These are phyloP conservation scores for Gorgonomyces haynaldii DNA, from an alignment of 192 early-diverging fungal genomes.

Conservation along the genomic window DNA sequence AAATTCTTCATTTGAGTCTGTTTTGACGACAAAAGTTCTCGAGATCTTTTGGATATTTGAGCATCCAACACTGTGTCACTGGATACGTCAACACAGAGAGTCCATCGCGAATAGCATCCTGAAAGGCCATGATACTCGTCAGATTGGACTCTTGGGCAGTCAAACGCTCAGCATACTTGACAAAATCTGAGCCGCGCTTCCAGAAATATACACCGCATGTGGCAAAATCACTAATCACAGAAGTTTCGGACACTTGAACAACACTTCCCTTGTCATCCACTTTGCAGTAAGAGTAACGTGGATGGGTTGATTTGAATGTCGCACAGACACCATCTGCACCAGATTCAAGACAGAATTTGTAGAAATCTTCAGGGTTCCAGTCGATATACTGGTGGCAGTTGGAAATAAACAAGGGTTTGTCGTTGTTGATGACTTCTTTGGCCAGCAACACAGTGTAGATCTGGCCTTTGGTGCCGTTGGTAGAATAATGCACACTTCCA, in stretches of 20 bases:
- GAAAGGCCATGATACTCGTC: too few relatives aligned
- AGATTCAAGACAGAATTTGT: not conserved
- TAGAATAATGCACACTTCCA: not conserved
- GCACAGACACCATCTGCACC: not conserved
- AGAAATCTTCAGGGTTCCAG: slow-evolving; percentile 1
- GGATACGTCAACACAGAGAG: too few relatives aligned
- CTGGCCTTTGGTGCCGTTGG: not conserved
- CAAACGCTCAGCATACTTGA: not conserved
- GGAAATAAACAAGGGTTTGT: slow-evolving; percentile 3
- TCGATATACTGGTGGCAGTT: slow-evolving; percentile 5
- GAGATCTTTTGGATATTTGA: slow-evolving; percentile 1
- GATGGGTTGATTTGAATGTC: not conserved
- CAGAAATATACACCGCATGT: slow-evolving; percentile 7
- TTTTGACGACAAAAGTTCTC: not conserved
- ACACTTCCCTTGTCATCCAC: not conserved
- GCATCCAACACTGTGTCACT: not conserved
- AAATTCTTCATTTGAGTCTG: too few relatives aligned
- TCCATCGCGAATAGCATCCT: too few relatives aligned
- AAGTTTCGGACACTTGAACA: not conserved
- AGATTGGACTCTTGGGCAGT: not conserved
- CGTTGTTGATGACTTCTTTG: not conserved
- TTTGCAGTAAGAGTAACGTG: not conserved
- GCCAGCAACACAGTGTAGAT: slow-evolving; percentile 2
- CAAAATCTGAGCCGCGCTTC: slow-evolving; percentile 7
- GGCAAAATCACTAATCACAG: slow-evolving; percentile 4